phyloP scores from a whole-genome alignment of 768 basidiomycete genomes.

The Imleria badia region DNA sequence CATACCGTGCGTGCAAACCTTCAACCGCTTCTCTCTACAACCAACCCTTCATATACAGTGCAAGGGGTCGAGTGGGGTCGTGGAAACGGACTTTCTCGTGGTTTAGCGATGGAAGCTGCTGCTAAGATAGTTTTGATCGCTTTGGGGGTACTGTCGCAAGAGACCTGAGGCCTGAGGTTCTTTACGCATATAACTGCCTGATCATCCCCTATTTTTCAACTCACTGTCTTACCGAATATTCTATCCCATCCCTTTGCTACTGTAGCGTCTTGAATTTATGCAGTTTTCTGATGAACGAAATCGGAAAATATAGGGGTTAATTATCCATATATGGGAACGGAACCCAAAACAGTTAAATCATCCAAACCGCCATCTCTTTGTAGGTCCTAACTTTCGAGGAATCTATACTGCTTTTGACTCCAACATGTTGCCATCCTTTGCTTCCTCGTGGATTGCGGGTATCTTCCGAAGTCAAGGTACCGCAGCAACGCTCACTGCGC shows the following conservation, averaged over 20 bases:
- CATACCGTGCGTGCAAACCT: constrained; percentile 15
- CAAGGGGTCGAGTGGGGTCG: constrained; percentile 21
- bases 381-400: neutral
- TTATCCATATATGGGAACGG: constrained; percentile 12
- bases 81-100: constrained; percentile 15
- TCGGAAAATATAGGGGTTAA: constrained; percentile 13
- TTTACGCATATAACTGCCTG: neutral
- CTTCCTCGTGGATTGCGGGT: neutral
- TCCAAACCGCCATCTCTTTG: neutral
- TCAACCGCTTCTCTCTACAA: neutral
- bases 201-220: neutral
- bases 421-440: neutral
- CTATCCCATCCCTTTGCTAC: neutral
- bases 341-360: constrained; percentile 12
- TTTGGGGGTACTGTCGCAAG: neutral
- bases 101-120: constrained; percentile 25
- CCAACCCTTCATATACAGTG: constrained; percentile 13
- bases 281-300: neutral
- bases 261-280: neutral
- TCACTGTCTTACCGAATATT: neutral
- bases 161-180: neutral
- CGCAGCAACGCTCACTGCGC: constrained; percentile 4
- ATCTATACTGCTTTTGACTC: neutral
- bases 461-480: neutral
- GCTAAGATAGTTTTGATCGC: constrained; percentile 18